phyloP scores from a whole-genome alignment of 148 eudicot species.

The Heliamphora exappendiculata region DNA sequence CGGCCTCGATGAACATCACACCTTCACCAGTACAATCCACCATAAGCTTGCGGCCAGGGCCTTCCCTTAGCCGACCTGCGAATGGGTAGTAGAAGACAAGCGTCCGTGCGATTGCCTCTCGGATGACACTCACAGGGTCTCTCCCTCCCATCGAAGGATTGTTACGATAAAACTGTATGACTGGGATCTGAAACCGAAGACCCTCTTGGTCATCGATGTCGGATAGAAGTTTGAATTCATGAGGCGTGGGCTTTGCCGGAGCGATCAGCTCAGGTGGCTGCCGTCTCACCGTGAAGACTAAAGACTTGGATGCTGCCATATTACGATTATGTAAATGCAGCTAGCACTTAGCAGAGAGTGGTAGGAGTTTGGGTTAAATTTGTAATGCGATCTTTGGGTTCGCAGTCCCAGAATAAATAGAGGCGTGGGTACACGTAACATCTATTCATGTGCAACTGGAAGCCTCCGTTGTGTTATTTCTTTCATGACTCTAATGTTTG shows the following conservation, averaged over 20 bases:
- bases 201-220: constrained; percentile 24
- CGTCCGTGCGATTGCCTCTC: constrained; percentile 13
- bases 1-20: constrained; percentile 17
- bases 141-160: background rate
- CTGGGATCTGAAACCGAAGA: constrained; percentile 24
- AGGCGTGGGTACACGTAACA: too few species aligned
- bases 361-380: too few species aligned
- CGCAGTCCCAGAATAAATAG: too few species aligned
- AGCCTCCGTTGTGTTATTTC: too few species aligned
- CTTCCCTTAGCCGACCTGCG: constrained; percentile 21
- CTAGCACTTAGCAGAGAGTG: too few species aligned
- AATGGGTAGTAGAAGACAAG: constrained; percentile 20
- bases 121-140: constrained; percentile 18
- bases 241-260: constrained; percentile 17
- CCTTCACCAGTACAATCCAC: constrained; percentile 25
- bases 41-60: constrained; percentile 10
- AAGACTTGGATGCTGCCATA: constrained; percentile 5
- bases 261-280: constrained; percentile 8
- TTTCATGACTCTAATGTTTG: too few species aligned
- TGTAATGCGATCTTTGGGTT: too few species aligned
- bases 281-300: constrained; percentile 11
- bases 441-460: too few species aligned
- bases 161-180: constrained; percentile 10
- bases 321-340: too few species aligned
- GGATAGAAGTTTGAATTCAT: constrained; percentile 14